Evolutionary conservation across 2,329 filamentous ascomycete species (phyloP), one percentile per base, ranked within the genome.

Genomic region (Trichoderma sp.): DNA sequence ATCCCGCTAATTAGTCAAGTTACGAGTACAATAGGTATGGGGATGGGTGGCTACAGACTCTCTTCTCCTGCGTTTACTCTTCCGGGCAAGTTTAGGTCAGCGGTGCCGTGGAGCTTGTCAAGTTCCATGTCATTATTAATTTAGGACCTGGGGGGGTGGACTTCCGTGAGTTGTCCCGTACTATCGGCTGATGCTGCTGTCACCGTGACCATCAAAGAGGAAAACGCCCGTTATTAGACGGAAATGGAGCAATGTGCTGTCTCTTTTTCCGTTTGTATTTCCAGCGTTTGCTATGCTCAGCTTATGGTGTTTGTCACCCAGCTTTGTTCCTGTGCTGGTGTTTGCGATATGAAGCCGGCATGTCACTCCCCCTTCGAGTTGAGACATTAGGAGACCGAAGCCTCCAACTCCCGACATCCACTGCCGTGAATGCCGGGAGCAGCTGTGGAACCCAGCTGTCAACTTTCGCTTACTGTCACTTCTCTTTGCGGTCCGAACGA

Each of bases 231-330:
- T 58, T 32, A 43, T 43, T 9, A 43, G 26, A 43, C 32, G 39
- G 62, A 30, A 30, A 28, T 47, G 15, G 30, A 26, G 30, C 12
- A 17, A 34, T 9, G 30, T 23, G 28, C 23, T 47, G 53, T 11
- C 28, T 43, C 55, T 9, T 11, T 30, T 30, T n/a, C 64, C 50
- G 23, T 26, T 43, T 30, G 17, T n/a, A 36, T 17, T 20, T 9
- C 8, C n/a, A 26, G 65, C 53, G 6, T 68, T 68, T 68, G 66
- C 66, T 68, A 50, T 61, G 28, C 66, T 68, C 36, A 47, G 66
- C 66, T 68, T 61, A 68, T 68, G 65, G 17, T 34, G 55, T 50
- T 50, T 47, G 55, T 59, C 66, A 47, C 55, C 53, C 15, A 43
- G 39, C 15, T 4, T 43, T 12, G 7, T 17, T 23, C 15, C 26